A percentile compares a stretch with the other conserved stretches of the same genome.
Conservation (phyloP, 2,329 filamentous ascomycete genomes). For the Aspergillus latus region DNA sequence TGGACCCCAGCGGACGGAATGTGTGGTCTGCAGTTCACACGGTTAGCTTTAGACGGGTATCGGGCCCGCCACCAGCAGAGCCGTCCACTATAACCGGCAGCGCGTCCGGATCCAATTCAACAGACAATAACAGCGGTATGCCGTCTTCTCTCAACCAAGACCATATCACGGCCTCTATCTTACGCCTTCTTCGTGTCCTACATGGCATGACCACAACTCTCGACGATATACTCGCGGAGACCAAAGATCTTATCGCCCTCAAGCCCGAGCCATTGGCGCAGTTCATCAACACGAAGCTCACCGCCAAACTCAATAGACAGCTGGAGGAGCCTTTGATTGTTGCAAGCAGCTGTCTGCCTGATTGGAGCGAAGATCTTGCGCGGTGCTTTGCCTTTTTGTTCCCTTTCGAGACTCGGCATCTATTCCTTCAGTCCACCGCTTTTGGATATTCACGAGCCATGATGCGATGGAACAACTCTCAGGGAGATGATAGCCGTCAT, state of each 20-base stretch:
- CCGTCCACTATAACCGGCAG: conserved; percentile 60
- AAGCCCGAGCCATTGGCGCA: conserved; percentile 83
- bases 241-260: conserved; percentile 67
- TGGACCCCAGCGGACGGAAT: conserved; percentile 66
- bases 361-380: conserved; percentile 93
- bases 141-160: conserved; percentile 80
- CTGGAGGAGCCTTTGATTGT: conserved; percentile 95
- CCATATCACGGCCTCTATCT: conserved; percentile 79
- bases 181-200: conserved; percentile 82
- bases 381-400: conserved; percentile 95
- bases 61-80: conserved; percentile 77
- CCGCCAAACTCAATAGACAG: conserved; percentile 94
- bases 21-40: conserved; percentile 90
- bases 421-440: conserved; percentile 96
- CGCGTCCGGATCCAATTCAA: conserved; percentile 50
- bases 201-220: conserved; percentile 92
- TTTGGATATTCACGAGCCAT: conserved; percentile 98
- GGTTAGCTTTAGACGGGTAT: conserved; percentile 85
- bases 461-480: conserved; percentile 93
- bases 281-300: conserved; percentile 98
- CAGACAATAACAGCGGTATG: conserved; percentile 60
- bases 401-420: conserved; percentile 92
- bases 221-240: conserved; percentile 82
- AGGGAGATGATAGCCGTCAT: conserved; percentile 76
- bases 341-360: conserved; percentile 91